Evolutionary conservation across 2,329 filamentous ascomycete genomes (phyloP).

Genomic region (Akanthomyces lecanii): DNA sequence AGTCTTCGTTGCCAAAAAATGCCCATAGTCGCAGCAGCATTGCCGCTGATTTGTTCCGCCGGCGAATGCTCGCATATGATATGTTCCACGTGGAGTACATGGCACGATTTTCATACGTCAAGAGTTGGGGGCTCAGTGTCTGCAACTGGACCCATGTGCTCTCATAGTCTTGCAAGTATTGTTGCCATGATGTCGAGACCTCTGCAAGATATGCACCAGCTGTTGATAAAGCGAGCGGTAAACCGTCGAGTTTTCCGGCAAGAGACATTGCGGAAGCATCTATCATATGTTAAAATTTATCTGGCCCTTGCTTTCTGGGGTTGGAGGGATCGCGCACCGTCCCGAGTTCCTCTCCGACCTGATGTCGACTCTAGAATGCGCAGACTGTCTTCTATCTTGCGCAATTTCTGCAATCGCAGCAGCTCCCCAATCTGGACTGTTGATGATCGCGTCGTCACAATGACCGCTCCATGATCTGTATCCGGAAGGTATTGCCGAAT

Average conservation of each 20-base stretch:
- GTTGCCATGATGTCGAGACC: constrained; percentile 30
- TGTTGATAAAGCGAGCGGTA: constrained; percentile 43
- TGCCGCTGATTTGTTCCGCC: constrained; percentile 25
- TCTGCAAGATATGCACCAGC: constrained; percentile 41
- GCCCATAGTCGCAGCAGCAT: constrained; percentile 38
- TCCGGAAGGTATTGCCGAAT: constrained; percentile 29
- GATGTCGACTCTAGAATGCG: constrained; percentile 30
- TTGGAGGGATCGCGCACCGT: constrained; percentile 23
- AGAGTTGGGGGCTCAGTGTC: constrained; percentile 25
- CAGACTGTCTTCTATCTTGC: constrained; percentile 27
- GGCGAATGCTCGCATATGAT: constrained; percentile 34
- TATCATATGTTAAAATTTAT: constrained; percentile 18
- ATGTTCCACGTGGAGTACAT: constrained; percentile 38
- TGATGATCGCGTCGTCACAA: constrained; percentile 38
- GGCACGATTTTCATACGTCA: constrained; percentile 27
- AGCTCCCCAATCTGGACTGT: constrained; percentile 29
- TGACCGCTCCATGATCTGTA: constrained; percentile 36
- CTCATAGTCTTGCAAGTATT: constrained; percentile 39
- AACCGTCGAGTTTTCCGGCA: constrained; percentile 35
- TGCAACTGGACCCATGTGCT: constrained; percentile 35
- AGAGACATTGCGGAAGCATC: constrained; percentile 31
- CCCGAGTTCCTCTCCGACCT: constrained; percentile 19
- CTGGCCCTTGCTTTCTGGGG: neutral
- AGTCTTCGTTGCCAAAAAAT: constrained; percentile 39
- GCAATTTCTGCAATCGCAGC: constrained; percentile 32